phyloP scores from a whole-genome alignment of 106 monocot species.

The Phalaenopsis equestris region DNA sequence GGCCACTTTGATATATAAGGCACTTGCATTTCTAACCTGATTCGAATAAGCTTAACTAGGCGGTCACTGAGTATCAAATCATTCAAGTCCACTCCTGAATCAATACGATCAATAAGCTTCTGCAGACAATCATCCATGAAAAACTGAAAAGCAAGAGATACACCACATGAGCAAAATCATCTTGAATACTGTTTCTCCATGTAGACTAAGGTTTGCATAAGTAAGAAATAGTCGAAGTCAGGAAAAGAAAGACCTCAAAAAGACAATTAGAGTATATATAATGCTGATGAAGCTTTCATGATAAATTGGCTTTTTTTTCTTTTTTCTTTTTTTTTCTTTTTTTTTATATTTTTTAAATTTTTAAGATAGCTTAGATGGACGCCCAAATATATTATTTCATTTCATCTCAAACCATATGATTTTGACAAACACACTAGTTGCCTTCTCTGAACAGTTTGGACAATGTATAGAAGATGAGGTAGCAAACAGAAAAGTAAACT shows the following conservation, averaged over 20 bases:
- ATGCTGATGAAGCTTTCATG: background rate
- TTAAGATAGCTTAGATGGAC: too few relatives aligned
- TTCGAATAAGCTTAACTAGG: constrained; percentile 60
- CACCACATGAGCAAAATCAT: background rate
- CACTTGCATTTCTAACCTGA: constrained; percentile 76
- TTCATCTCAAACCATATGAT: too few relatives aligned
- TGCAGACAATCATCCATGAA: constrained; percentile 94
- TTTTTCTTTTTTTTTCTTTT: too few relatives aligned
- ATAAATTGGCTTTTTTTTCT: too few relatives aligned
- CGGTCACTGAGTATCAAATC: constrained; percentile 66
- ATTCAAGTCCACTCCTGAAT: constrained; percentile 47
- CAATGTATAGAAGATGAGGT: too few relatives aligned
- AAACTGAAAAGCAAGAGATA: constrained; percentile 38
- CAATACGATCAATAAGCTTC: constrained; percentile 64
- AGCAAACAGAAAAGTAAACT: too few relatives aligned
- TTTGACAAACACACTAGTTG: too few relatives aligned
- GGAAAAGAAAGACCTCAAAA: background rate
- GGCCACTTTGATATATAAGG: constrained; percentile 94
- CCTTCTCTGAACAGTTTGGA: too few relatives aligned
- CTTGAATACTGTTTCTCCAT: background rate
- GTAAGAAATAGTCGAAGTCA: background rate
- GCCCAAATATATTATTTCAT: too few relatives aligned
- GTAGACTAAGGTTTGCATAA: background rate
- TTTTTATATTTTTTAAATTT: too few relatives aligned
- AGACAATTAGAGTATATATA: too few relatives aligned